Evolutionary conservation across 805 yeast genomes (phyloP).

Genomic region (Lachancea sp.): DNA sequence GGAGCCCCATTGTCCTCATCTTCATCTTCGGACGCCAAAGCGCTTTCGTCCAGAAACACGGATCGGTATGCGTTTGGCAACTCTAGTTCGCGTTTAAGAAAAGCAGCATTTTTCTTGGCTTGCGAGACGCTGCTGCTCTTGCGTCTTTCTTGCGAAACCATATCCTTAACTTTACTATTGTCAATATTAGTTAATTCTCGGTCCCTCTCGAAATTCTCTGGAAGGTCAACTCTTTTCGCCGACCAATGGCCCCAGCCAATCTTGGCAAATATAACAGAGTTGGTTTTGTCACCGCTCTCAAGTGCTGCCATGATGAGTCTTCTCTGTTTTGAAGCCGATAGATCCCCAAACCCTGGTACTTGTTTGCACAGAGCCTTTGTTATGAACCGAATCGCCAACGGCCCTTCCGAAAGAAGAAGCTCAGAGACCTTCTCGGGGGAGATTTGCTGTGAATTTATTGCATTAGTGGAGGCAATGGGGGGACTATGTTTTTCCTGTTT

Average conservation of each 20-base stretch:
- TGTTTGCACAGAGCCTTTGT: conserved; percentile 70
- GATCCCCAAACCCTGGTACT: conserved; percentile 70
- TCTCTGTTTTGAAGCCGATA: conserved; percentile 83
- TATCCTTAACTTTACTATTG: conserved; percentile 42
- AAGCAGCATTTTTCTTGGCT: conserved; percentile 9
- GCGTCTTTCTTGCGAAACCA: conserved; percentile 27
- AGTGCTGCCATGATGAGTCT: conserved; percentile 84
- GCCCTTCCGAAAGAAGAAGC: conserved; percentile 67
- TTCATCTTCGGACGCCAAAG: conserved; percentile 29
- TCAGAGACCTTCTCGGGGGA: conserved; percentile 73
- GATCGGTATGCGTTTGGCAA: conserved; percentile 24
- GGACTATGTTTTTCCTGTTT: neutral
- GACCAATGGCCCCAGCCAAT: conserved; percentile 98
- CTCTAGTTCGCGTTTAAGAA: conserved; percentile 11
- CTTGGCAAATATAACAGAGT: conserved; percentile 69
- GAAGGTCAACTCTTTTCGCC: conserved; percentile 42
- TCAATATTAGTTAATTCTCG: conserved; percentile 38
- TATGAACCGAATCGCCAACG: conserved; percentile 83
- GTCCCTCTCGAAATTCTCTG: conserved; percentile 33
- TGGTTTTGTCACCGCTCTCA: conserved; percentile 57
- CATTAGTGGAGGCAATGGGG: conserved; percentile 42
- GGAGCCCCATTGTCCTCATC: conserved; percentile 32
- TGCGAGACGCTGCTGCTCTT: conserved; percentile 24
- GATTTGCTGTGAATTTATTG: conserved; percentile 43
- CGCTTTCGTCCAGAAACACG: conserved; percentile 38